A percentile compares a stretch with the other conserved stretches of the same genome.
Evolutionary conservation across 2,329 filamentous ascomycete genomes (phyloP).

Genomic region (Biscogniauxia mediterranea): DNA sequence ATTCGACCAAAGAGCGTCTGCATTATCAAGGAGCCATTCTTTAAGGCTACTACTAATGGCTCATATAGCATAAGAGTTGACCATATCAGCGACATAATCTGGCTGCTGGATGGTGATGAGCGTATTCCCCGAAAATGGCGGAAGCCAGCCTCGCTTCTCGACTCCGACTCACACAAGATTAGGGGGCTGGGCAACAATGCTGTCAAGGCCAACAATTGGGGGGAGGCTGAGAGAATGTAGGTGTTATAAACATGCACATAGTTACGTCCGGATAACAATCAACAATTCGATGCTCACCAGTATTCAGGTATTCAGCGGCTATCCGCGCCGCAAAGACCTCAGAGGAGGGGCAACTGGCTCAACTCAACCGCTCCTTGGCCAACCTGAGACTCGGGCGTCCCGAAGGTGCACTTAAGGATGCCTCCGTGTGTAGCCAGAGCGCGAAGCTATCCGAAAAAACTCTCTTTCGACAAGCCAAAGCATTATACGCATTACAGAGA

Average conservation of each 20-base stretch:
- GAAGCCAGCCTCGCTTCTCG: slow-evolving; percentile 2
- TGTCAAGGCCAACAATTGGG: slow-evolving; percentile 28
- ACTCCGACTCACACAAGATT: slow-evolving; percentile 17
- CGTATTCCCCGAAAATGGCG: slow-evolving; percentile 41
- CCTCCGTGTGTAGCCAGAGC: slow-evolving; percentile 12
- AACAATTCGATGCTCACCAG: slow-evolving; percentile 1
- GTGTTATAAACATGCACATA: slow-evolving; percentile 8
- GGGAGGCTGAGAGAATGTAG: slow-evolving; percentile 32
- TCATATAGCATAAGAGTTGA: slow-evolving; percentile 49
- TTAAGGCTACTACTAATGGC: slow-evolving; percentile 40
- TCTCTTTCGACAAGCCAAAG: slow-evolving; percentile 43
- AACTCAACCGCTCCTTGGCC: slow-evolving; percentile 36
- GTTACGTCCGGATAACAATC: not conserved
- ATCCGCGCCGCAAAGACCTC: slow-evolving; percentile 32
- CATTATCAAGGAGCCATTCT: slow-evolving; percentile 54
- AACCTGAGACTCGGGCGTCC: slow-evolving; percentile 32
- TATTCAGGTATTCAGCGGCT: slow-evolving; percentile 37
- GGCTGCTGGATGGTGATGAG: slow-evolving; percentile 35
- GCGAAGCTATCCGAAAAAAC: slow-evolving; percentile 38
- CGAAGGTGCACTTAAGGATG: slow-evolving; percentile 33
- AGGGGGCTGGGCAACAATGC: slow-evolving; percentile 36
- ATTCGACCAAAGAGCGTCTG: slow-evolving; percentile 35
- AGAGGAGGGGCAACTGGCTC: slow-evolving; percentile 35
- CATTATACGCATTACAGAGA: slow-evolving; percentile 42
- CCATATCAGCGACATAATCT: slow-evolving; percentile 48